Evolutionary conservation across 1,284 basidiomycete genomes (phyloP).

Genomic region (Phenoliferia sp.): DNA sequence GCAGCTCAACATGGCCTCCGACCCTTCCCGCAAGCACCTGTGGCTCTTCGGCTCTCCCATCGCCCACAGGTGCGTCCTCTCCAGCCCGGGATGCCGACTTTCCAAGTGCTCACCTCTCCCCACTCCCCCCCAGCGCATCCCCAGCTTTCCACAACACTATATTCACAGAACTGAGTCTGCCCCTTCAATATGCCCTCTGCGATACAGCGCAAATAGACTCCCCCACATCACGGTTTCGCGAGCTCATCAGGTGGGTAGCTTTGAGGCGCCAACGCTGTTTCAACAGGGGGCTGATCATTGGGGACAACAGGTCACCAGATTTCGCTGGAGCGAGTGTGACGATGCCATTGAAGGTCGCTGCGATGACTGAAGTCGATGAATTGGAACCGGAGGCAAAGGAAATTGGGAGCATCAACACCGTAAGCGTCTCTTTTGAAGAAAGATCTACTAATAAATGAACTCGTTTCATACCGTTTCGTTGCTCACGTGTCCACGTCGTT

Average conservation of each 20-base stretch:
- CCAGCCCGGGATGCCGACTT: neutral
- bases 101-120: neutral
- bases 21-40: conserved; percentile 51
- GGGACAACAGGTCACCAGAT: too few species aligned
- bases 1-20: too few species aligned
- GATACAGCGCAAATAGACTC: conserved; percentile 65
- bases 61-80: conserved; percentile 53
- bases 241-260: conserved; percentile 53
- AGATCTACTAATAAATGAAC: too few species aligned
- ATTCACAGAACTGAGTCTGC: conserved; percentile 72
- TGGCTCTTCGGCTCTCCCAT: conserved; percentile 88
- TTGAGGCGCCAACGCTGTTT: too few species aligned
- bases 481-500: too few species aligned
- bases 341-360: conserved; percentile 82
- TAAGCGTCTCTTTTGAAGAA: too few species aligned
- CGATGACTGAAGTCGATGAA: conserved; percentile 68
- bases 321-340: conserved; percentile 95
- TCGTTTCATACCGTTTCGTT: too few species aligned
- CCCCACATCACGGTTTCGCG: conserved; percentile 53
- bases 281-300: too few species aligned
- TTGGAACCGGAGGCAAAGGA: conserved; percentile 69
- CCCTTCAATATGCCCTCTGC: conserved; percentile 66
- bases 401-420: conserved; percentile 93
- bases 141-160: conserved; percentile 76
- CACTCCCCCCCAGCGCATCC: neutral